Conservation (phyloP, 2,329 filamentous ascomycete species). For the Ophiostoma piceae region DNA sequence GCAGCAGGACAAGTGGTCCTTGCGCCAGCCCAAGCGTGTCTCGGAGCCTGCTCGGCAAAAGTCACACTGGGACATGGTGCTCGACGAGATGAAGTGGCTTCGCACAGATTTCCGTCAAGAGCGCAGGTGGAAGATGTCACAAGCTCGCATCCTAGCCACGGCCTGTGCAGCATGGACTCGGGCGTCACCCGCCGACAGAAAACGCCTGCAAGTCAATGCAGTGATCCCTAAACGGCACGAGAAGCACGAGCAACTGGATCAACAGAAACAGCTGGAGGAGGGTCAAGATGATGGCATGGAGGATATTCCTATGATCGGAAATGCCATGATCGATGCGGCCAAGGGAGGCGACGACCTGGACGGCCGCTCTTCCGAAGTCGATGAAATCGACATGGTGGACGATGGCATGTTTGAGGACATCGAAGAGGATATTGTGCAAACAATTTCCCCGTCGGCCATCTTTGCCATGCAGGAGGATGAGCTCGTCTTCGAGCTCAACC, state of each 20-base stretch:
- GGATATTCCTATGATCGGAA: constrained; percentile 26
- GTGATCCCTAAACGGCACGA: constrained; percentile 36
- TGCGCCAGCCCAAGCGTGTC: constrained; percentile 80
- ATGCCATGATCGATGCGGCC: constrained; percentile 28
- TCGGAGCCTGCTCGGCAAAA: constrained; percentile 71
- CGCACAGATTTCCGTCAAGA: constrained; percentile 92
- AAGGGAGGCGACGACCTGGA: constrained; percentile 14
- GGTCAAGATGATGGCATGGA: constrained; percentile 29
- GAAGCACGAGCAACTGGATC: not conserved
- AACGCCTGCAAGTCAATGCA: constrained; percentile 62
- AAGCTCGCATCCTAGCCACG: constrained; percentile 72
- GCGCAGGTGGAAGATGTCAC: constrained; percentile 83
- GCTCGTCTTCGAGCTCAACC: constrained; percentile 70
- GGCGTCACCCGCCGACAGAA: constrained; percentile 57
- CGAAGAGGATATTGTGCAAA: constrained; percentile 36
- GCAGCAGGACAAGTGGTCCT: constrained; percentile 84
- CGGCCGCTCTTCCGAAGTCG: constrained; percentile 27
- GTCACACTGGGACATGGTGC: constrained; percentile 77
- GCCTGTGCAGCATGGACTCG: constrained; percentile 80
- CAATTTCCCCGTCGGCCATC: constrained; percentile 66
- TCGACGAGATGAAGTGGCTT: constrained; percentile 97
- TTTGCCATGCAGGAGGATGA: constrained; percentile 80
- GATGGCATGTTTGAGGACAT: constrained; percentile 33
- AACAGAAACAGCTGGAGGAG: not conserved
- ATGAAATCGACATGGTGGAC: constrained; percentile 43